These are phyloP conservation scores for Grifola frondosa DNA, from an alignment of 1,284 basidiomycete species.

Conservation along the genomic window DNA sequence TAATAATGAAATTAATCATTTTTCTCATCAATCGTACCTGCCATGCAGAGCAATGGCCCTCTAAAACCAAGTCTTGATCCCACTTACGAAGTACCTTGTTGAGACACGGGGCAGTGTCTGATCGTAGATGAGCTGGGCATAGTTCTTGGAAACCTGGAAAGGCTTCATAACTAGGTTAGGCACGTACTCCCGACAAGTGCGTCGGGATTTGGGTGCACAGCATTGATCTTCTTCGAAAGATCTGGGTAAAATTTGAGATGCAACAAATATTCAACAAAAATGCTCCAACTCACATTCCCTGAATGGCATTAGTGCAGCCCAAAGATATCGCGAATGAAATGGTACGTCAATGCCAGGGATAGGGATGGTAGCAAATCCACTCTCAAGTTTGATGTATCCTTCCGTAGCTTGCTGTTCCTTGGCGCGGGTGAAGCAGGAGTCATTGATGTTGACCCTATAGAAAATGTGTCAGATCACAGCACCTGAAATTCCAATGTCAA, in stretches of 20 bases:
- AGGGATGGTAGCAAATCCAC: constrained; percentile 94
- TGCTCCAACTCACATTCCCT: constrained; percentile 71
- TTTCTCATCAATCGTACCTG: too few species aligned
- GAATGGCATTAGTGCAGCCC: constrained; percentile 98
- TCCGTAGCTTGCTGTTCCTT: constrained; percentile 77
- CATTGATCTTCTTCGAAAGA: constrained; percentile 95
- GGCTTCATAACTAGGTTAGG: constrained; percentile 95
- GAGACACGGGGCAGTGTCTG: constrained; percentile 91
- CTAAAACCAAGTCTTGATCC: too few species aligned
- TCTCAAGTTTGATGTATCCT: constrained; percentile 89
- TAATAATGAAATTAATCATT: too few species aligned
- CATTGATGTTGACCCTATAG: constrained; percentile 85
- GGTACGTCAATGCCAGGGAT: constrained; percentile 97
- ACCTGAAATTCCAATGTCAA: background rate
- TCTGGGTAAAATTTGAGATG: constrained; percentile 48
- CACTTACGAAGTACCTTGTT: constrained; percentile 90
- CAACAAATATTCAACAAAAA: constrained; percentile 14
- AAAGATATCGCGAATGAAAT: constrained; percentile 96
- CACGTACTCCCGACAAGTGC: constrained; percentile 90
- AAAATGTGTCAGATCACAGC: constrained; percentile 3
- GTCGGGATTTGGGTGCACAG: constrained; percentile 85
- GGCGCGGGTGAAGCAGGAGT: constrained; percentile 76
- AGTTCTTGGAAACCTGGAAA: constrained; percentile 86
- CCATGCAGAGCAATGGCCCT: too few species aligned
- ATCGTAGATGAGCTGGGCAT: constrained; percentile 92